A percentile compares a stretch with the other conserved stretches of the same genome.
These are phyloP conservation scores for Corchorus capsularis DNA, from an alignment of 345 rosid species.

Conservation along the genomic window DNA sequence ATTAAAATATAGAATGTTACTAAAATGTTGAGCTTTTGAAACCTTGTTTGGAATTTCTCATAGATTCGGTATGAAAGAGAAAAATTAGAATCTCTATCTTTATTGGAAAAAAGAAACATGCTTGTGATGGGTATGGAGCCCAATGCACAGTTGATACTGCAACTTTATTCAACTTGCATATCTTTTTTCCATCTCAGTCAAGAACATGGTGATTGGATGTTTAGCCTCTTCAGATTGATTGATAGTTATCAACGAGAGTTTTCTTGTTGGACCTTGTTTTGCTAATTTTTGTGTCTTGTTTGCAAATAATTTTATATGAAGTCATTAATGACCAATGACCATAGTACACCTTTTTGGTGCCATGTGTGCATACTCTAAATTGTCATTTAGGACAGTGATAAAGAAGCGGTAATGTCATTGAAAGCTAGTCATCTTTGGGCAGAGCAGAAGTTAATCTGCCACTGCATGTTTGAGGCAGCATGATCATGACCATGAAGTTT, in stretches of 20 bases:
- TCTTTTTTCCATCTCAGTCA: conserved; percentile 7
- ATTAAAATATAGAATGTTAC: not conserved
- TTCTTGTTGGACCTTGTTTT: conserved; percentile 21
- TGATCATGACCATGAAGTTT: conserved; percentile 18
- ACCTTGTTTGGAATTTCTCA: not conserved
- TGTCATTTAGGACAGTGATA: not conserved
- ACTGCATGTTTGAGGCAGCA: conserved; percentile 5
- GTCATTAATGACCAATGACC: conserved; percentile 16
- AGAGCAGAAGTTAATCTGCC: not conserved
- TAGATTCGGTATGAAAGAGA: not conserved
- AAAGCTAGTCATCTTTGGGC: conserved; percentile 15
- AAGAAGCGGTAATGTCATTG: conserved; percentile 9
- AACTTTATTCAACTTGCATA: not conserved
- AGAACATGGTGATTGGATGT: conserved; percentile 4
- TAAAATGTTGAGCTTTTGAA: not conserved
- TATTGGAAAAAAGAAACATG: not conserved
- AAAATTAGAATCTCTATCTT: not conserved
- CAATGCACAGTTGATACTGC: conserved; percentile 11
- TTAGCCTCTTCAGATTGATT: not conserved
- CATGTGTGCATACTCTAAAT: conserved; percentile 17
- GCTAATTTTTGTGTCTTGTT: conserved; percentile 16
- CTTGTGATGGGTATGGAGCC: not conserved
- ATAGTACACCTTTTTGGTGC: conserved; percentile 7
- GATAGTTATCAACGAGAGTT: conserved; percentile 9
- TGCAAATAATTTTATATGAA: conserved; percentile 14